Evolutionary conservation across 148 eudicot species (phyloP).

Genomic region (Camellia granthamiana): DNA sequence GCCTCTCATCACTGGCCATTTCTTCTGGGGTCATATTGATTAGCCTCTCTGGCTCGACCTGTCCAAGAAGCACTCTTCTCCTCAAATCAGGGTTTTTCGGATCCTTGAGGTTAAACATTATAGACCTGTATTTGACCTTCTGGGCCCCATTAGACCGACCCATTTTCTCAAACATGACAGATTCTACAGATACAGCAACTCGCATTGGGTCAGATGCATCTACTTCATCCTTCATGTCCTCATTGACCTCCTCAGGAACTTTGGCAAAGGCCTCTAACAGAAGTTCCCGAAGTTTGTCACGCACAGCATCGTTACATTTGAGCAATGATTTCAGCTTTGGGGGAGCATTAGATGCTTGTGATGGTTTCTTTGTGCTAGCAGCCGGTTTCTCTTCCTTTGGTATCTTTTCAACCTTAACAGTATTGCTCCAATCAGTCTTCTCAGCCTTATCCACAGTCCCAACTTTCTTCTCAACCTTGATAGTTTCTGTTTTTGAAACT

Average conservation of each 20-base stretch:
- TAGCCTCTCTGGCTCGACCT: constrained; percentile 45
- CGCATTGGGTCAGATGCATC: constrained; percentile 57
- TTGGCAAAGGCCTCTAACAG: constrained; percentile 48
- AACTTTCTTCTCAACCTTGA: neutral
- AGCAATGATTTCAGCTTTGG: constrained; percentile 57
- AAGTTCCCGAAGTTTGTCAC: constrained; percentile 58
- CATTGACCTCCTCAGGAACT: constrained; percentile 46
- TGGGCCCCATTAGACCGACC: constrained; percentile 59
- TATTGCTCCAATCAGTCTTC: constrained; percentile 10
- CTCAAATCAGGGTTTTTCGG: constrained; percentile 61
- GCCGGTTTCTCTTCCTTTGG: constrained; percentile 32
- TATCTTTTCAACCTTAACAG: constrained; percentile 33
- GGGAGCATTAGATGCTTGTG: constrained; percentile 31
- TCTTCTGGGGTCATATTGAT: constrained; percentile 42
- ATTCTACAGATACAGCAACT: constrained; percentile 59
- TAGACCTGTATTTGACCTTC: constrained; percentile 57
- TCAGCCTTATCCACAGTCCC: constrained; percentile 10
- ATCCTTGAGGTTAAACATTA: constrained; percentile 62
- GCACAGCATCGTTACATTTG: constrained; percentile 45
- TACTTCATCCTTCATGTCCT: constrained; percentile 37
- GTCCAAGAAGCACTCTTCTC: constrained; percentile 55
- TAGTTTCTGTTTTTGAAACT: neutral
- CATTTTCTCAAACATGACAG: constrained; percentile 60
- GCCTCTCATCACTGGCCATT: constrained; percentile 67
- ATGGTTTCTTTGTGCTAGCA: constrained; percentile 23